phyloP scores from a whole-genome alignment of 306 rosid genomes.

The Vachellia collinsii region DNA sequence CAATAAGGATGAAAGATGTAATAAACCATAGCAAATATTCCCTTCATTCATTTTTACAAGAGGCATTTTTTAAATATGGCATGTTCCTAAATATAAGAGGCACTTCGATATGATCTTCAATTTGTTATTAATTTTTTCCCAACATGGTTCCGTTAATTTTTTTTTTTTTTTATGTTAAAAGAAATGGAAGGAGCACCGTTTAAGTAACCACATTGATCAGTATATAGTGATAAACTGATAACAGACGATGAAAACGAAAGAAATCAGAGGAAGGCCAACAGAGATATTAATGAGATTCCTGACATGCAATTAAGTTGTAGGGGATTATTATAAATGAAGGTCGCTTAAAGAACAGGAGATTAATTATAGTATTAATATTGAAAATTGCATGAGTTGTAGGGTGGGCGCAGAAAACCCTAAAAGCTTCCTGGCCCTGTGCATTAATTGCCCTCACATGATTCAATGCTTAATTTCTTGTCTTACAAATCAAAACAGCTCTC shows the following conservation, averaged over 20 bases:
- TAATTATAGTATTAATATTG: conserved; percentile 6
- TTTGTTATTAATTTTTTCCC: too few species aligned
- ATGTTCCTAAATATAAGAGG: too few species aligned
- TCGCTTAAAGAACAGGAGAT: conserved; percentile 37
- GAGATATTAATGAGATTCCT: conserved; percentile 66
- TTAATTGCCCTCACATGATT: conserved; percentile 76
- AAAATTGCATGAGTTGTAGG: conserved; percentile 37
- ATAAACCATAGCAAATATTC: neutral
- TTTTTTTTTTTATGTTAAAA: too few species aligned
- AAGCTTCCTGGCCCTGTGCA: conserved; percentile 39
- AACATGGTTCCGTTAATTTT: too few species aligned
- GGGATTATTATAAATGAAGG: conserved; percentile 61
- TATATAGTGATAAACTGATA: too few species aligned
- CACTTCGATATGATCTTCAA: too few species aligned
- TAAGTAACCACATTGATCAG: neutral
- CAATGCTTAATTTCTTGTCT: conserved; percentile 50
- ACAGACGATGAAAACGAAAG: conserved; percentile 13
- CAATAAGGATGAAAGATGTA: too few species aligned
- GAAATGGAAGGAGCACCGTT: neutral
- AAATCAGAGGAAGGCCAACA: conserved; percentile 27
- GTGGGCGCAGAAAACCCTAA: conserved; percentile 41
- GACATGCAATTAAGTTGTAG: conserved; percentile 60
- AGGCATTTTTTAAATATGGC: too few species aligned
- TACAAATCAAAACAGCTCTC: conserved; percentile 58
- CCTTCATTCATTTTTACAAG: too few species aligned